phyloP scores from a whole-genome alignment of 495 filamentous ascomycete species.

The Podospora sp. region DNA sequence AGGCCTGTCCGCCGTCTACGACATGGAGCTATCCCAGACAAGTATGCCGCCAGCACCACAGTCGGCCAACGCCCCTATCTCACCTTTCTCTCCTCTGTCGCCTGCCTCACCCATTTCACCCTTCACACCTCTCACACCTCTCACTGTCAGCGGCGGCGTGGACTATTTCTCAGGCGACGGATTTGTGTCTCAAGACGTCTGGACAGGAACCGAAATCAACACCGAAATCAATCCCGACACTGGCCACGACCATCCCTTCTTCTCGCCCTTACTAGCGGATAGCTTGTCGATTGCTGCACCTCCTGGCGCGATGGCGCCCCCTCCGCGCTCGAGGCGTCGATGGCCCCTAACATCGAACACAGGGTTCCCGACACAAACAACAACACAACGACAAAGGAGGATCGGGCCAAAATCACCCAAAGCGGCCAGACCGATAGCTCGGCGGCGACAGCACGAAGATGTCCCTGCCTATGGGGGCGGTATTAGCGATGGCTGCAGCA shows the following conservation, averaged over 20 bases:
- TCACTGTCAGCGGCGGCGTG: conserved; percentile 9
- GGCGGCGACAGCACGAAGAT: conserved; percentile 7
- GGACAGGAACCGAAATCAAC: conserved; percentile 6
- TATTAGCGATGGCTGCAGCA: conserved; percentile 1
- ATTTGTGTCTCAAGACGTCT: conserved; percentile 7
- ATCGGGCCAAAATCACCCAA: conserved; percentile 4
- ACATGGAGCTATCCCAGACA: conserved; percentile 10
- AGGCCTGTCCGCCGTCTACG: conserved; percentile 4
- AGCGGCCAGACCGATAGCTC: conserved; percentile 5
- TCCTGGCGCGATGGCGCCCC: conserved; percentile 6
- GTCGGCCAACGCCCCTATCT: conserved; percentile 6
- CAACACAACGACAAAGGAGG: neutral
- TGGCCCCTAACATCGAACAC: too few relatives aligned
- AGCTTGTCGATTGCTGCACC: conserved; percentile 8
- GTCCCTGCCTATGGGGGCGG: conserved; percentile 5
- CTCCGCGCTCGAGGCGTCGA: conserved; percentile 6
- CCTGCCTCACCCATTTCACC: conserved; percentile 10
- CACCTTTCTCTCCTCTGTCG: conserved; percentile 9
- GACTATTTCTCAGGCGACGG: conserved; percentile 8
- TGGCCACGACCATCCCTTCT: conserved; percentile 4
- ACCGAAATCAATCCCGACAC: conserved; percentile 7
- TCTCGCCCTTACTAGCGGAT: conserved; percentile 6
- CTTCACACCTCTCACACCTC: conserved; percentile 6
- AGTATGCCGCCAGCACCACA: conserved; percentile 6
- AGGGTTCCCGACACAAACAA: neutral